Evolutionary conservation across 2,329 filamentous ascomycete genomes (phyloP), one percentile per base, ranked within the genome.

Genomic region (Fusarium transvaalense): DNA sequence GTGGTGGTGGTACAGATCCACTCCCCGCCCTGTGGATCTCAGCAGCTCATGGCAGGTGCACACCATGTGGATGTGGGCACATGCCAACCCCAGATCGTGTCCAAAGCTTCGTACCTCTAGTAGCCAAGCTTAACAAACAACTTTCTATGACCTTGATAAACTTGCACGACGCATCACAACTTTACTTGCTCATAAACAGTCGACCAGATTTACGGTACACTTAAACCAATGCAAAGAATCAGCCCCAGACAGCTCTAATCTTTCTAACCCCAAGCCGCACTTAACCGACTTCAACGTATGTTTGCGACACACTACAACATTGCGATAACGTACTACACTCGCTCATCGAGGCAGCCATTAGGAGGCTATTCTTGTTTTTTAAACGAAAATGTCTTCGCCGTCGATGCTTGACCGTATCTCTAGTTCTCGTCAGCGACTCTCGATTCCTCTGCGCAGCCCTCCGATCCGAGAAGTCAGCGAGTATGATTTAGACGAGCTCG

Each of bases 401-500:
- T 73, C 73, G 41, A 61, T 77, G 25, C 59, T 76, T 56, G 73
- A 74, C 35, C 74, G 72, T n/a, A 61, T 77, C 37, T 65, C 71
- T 21, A 73, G 68, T 32, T 68, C 72, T 17, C 64, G 68, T 25
- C 69, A 68, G 17, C 67, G 67, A 48, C 64, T 74, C 3, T 73
- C 76, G 7, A 68, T 76, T 10, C 74, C 77, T 10, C 51, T 77
- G 9, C 74, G 76, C 34, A 71, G 65, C 29, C 63, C 73, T 29
- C 61, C 66, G 31, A 46, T 64, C 23, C 74, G 70, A 32, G 69
- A 74, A 13, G 69, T 75, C 13, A 76, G 71, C 65, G 79, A 80
- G 50, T 81, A 81, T 64, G 73, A 78, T 42, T 75, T 82, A n/a
- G 75, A 80, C 32, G 74, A 79, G 38, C 77, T 82, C 10, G 76